A percentile compares a stretch with the other conserved stretches of the same genome.
Conservation (phyloP, 169 alveolate genomes). For the Neospora caninum region DNA sequence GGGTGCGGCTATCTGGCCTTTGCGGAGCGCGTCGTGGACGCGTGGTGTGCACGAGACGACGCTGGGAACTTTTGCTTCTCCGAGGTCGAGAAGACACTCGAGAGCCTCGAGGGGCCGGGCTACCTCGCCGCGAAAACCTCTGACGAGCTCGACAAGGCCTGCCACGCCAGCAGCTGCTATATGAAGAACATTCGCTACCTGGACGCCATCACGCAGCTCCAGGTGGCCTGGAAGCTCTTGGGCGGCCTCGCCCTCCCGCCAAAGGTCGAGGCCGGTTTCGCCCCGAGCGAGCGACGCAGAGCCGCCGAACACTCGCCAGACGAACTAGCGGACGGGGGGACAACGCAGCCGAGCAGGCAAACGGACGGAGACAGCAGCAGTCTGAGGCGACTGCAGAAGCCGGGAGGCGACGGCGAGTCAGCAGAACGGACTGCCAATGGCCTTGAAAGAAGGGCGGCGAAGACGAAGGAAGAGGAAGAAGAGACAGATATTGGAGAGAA, state of each 20-base stretch:
- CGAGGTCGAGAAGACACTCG: conserved; percentile 61
- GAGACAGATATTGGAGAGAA: neutral
- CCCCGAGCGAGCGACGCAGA: neutral
- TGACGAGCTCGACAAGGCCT: conserved; percentile 61
- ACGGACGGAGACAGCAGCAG: neutral
- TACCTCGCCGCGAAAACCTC: conserved; percentile 46
- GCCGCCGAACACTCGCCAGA: neutral
- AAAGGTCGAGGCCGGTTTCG: neutral
- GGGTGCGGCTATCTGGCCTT: conserved; percentile 66
- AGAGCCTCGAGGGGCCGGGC: conserved; percentile 46
- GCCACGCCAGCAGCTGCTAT: conserved; percentile 70
- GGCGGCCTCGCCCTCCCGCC: neutral
- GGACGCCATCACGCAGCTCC: conserved; percentile 74
- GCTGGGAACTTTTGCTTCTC: conserved; percentile 60
- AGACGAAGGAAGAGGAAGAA: neutral
- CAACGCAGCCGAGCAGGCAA: no score
- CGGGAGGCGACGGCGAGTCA: neutral
- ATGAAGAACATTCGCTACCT: conserved; percentile 72
- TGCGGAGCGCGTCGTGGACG: conserved; percentile 71
- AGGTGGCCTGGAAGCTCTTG: conserved; percentile 74
- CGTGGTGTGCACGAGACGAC: conserved; percentile 75
- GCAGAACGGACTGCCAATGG: neutral
- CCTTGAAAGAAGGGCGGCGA: neutral
- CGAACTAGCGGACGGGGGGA: neutral
- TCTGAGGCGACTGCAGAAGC: neutral